Evolutionary conservation across 306 rosid species (phyloP).

Genomic region (Quercus wislizeni): DNA sequence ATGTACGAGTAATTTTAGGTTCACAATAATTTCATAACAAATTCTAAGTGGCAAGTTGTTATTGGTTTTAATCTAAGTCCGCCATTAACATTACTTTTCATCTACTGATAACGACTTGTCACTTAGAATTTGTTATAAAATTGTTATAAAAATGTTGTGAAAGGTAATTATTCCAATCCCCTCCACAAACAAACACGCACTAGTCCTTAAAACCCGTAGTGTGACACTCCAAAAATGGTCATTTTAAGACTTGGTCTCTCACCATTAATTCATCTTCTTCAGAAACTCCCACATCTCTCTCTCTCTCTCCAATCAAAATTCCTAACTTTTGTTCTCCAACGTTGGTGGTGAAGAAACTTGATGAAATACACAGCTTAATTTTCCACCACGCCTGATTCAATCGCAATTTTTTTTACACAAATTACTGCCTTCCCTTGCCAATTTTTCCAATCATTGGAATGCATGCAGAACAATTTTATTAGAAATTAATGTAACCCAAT

Average conservation of each 20-base stretch:
- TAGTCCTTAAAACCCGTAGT: constrained; percentile 40
- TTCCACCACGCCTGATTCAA: neutral
- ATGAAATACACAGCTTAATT: neutral
- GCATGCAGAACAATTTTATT: neutral
- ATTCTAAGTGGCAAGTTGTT: no score
- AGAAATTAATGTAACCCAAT: neutral
- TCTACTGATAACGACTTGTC: no score
- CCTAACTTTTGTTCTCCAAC: neutral
- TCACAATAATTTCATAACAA: no score
- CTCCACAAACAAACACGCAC: constrained; percentile 27
- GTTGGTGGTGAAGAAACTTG: constrained; percentile 7
- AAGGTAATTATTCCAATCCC: neutral
- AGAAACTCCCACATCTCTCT: neutral
- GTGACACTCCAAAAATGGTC: constrained; percentile 19
- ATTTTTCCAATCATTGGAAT: neutral
- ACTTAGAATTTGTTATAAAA: no score
- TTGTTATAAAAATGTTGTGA: no score
- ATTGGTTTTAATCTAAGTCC: no score
- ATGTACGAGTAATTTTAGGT: no score
- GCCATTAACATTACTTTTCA: no score
- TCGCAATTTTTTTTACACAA: neutral
- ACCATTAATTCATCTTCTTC: constrained; percentile 30
- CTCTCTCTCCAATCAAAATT: constrained; percentile 2
- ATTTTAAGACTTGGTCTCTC: constrained; percentile 38
- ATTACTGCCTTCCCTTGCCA: neutral